phyloP scores from a whole-genome alignment of 2,329 filamentous ascomycete genomes.

The Pseudogymnoascus sp. region DNA sequence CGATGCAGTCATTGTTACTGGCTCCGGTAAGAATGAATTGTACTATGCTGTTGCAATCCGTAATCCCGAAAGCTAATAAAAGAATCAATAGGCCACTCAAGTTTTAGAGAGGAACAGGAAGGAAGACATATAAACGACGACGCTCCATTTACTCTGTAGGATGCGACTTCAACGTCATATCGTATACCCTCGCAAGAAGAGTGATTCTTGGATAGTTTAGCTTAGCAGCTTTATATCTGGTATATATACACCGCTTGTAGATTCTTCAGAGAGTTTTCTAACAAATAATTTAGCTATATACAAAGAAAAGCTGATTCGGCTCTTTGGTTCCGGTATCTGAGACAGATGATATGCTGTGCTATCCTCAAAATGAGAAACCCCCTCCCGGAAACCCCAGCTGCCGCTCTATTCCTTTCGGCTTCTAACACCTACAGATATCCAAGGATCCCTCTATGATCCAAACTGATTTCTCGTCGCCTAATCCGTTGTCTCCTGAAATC shows the following conservation, averaged over 20 bases:
- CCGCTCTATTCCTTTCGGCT: background rate
- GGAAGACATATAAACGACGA: no score
- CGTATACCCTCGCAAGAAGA: no score
- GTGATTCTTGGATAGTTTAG: background rate
- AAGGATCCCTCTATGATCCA: background rate
- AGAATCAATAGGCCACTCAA: background rate
- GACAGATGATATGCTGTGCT: slow-evolving; percentile 33
- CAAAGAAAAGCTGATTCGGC: slow-evolving; percentile 26
- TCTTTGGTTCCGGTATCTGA: no score
- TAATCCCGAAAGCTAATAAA: background rate
- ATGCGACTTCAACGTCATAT: no score
- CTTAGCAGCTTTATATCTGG: slow-evolving; percentile 21
- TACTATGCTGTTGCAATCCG: background rate
- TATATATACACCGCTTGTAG: slow-evolving; percentile 19
- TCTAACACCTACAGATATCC: background rate
- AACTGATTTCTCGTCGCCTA: background rate
- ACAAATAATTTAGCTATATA: slow-evolving; percentile 23
- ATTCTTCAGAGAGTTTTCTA: background rate
- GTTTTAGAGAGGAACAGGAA: no score
- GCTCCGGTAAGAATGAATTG: slow-evolving; percentile 25
- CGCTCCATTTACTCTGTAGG: no score
- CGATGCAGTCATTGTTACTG: slow-evolving; percentile 34
- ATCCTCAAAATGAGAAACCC: slow-evolving; percentile 23
- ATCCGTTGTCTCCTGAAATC: slow-evolving; percentile 18
- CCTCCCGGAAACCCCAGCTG: background rate